A percentile compares a stretch with the other conserved stretches of the same genome.
These are phyloP conservation scores for Antrodiella citrinella DNA, from an alignment of 768 basidiomycete species.

Conservation along the genomic window DNA sequence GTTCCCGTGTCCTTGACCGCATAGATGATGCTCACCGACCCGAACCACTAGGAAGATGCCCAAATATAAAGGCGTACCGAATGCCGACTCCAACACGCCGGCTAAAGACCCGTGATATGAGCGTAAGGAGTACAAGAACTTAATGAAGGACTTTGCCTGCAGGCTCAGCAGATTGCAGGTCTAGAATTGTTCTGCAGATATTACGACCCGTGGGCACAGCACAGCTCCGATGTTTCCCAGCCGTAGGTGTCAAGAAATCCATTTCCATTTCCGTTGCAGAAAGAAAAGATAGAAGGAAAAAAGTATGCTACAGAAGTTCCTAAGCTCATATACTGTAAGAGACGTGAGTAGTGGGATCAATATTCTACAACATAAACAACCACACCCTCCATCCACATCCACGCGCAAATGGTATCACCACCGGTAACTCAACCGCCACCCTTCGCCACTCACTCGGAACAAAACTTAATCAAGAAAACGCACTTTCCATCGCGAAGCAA, in stretches of 20 bases:
- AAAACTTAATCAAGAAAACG: neutral
- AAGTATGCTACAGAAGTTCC: too few relatives aligned
- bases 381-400: neutral
- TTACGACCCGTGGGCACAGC: too few relatives aligned
- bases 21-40: neutral
- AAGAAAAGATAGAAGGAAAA: neutral
- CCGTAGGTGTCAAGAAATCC: neutral
- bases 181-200: too few relatives aligned
- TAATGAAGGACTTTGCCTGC: too few relatives aligned
- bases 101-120: too few relatives aligned
- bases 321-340: slow-evolving; percentile 8
- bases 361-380: neutral
- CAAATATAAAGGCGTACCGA: slow-evolving; percentile 22
- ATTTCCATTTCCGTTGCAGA: neutral
- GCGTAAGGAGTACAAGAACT: too few relatives aligned
- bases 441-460: neutral
- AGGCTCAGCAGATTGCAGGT: neutral
- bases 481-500: neutral
- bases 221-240: too few relatives aligned
- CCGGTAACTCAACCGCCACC: neutral
- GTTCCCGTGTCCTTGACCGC: neutral
- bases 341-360: neutral
- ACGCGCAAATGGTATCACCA: neutral
- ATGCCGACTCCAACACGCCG: too few relatives aligned
- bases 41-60: slow-evolving; percentile 13